phyloP scores from a whole-genome alignment of 2,329 filamentous ascomycete species.

The Talaromyces sp. region DNA sequence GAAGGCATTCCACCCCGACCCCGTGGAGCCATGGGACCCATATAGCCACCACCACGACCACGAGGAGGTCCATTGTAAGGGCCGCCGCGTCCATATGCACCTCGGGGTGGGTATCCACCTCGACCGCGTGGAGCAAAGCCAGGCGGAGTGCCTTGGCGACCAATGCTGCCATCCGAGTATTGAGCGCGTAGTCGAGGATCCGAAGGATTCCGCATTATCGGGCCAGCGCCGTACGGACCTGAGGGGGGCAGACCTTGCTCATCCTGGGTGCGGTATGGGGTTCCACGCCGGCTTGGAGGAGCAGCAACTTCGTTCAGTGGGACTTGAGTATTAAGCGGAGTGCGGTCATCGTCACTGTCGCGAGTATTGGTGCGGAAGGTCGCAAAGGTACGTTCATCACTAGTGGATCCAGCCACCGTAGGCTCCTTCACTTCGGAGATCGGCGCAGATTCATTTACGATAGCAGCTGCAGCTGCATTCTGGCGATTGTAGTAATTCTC shows the following conservation, averaged over 20 bases:
- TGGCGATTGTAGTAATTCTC: slow-evolving; percentile 82
- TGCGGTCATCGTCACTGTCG: slow-evolving; percentile 45
- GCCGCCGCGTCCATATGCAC: slow-evolving; percentile 48
- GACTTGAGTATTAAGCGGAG: slow-evolving; percentile 40
- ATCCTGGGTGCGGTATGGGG: slow-evolving; percentile 39
- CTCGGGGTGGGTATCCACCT: slow-evolving; percentile 55
- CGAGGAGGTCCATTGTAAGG: slow-evolving; percentile 43
- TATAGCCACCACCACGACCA: slow-evolving; percentile 48
- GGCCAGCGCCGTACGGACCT: slow-evolving; percentile 30
- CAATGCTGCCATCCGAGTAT: slow-evolving; percentile 51
- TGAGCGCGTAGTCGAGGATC: slow-evolving; percentile 50
- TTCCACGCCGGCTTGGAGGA: slow-evolving; percentile 34
- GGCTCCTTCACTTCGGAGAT: slow-evolving; percentile 58
- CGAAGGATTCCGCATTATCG: slow-evolving; percentile 46
- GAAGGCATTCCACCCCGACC: slow-evolving; percentile 44
- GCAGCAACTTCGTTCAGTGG: slow-evolving; percentile 29
- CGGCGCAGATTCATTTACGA: slow-evolving; percentile 22
- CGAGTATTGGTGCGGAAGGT: slow-evolving; percentile 40
- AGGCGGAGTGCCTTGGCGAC: slow-evolving; percentile 41
- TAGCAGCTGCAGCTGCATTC: slow-evolving; percentile 38
- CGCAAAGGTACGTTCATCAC: slow-evolving; percentile 54
- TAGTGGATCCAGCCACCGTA: slow-evolving; percentile 59
- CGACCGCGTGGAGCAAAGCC: slow-evolving; percentile 58
- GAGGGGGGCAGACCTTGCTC: slow-evolving; percentile 44
- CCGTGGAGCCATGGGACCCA: slow-evolving; percentile 37